Evolutionary conservation across 2,329 filamentous ascomycete genomes (phyloP).

Genomic region (Pseudogymnoascus destructans): DNA sequence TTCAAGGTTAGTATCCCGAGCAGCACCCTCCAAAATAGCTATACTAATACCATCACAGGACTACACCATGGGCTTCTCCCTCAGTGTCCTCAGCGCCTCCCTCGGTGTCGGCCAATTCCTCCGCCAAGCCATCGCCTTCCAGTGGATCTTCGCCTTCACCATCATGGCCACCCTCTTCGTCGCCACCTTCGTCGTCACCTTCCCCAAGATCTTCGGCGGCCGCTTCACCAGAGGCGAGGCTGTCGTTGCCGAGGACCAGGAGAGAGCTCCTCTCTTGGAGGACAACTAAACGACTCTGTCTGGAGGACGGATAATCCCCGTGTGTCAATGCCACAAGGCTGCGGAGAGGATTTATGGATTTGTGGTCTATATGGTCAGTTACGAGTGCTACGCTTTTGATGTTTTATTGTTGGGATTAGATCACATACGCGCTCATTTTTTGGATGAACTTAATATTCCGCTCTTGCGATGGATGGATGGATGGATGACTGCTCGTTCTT

Average conservation of each 20-base stretch:
- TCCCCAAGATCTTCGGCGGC: constrained; percentile 49
- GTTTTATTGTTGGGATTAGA: not conserved
- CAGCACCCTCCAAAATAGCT: not conserved
- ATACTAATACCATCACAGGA: constrained; percentile 29
- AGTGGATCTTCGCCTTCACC: constrained; percentile 86
- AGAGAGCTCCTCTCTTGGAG: constrained; percentile 48
- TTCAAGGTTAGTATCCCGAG: constrained; percentile 46
- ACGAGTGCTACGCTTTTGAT: not conserved
- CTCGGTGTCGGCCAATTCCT: constrained; percentile 69
- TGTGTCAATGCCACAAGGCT: not conserved
- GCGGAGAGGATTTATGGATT: not conserved
- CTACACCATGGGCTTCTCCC: constrained; percentile 65
- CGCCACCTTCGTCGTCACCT: constrained; percentile 48
- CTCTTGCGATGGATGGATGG: not conserved
- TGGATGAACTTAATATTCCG: not conserved
- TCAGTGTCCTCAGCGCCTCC: constrained; percentile 60
- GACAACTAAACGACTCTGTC: constrained; percentile 26
- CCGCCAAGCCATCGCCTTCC: constrained; percentile 59
- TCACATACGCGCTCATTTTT: not conserved
- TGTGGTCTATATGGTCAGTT: not conserved
- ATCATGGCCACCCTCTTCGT: constrained; percentile 68
- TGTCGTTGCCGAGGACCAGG: constrained; percentile 33
- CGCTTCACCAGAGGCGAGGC: constrained; percentile 32
- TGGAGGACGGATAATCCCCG: not conserved
- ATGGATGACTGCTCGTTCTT: not conserved